Base-by-base conservation (phyloP, 371 early-diverging fungal genomes). In the Capniomyces stellatus region DNA sequence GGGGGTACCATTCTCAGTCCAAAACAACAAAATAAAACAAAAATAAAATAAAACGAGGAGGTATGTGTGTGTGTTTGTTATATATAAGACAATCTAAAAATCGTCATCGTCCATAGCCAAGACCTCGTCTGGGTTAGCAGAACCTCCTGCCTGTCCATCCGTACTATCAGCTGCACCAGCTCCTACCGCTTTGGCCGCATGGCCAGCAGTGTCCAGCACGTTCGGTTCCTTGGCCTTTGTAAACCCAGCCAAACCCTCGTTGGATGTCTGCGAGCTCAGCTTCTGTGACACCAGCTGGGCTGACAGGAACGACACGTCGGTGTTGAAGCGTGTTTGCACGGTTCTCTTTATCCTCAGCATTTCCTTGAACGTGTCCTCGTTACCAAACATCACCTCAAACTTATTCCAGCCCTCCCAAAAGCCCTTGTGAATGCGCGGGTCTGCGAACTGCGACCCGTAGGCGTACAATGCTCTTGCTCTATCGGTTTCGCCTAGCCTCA, bases 311-410 rank as follows among this genome's bases (percentile, higher is more conserved):
- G 29, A 56, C 15, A 59, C 71, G 43, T 89, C 87, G 4, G 84
- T 82, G 56, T 81, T 83, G 70, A 69, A 85, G 44, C 78, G 75
- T 27, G 86, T 82, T 61, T 84, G 83, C 1, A 86, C 85, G 31
- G 76, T 73, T n/a, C 98, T 85, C 66, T 92, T 92, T 58, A 94
- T 83, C 29, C 97, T 76, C 41, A 97, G 73, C 94, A 93, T 93
- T 60, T 96, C 96, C 69, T 88, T 91, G 70, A 91, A 96, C 3
- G 96, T 92, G 54, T 94, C 94, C 67, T 98, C 96, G 64, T 90
- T 92, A 46, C 98, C 98, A 61, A 89, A 87, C 60, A 82, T 78
- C 19, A 93, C 91, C 72, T 98, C 98, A 66, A 96, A 98, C 53
- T 88, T 85, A 54, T 90, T 85, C 98, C 98, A 98, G 44, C 64